Percentiles rank a stretch among this genome's conserved stretches.
These are phyloP conservation scores for Lepidium aucheri DNA, from an alignment of 345 rosid species.

Conservation along the genomic window DNA sequence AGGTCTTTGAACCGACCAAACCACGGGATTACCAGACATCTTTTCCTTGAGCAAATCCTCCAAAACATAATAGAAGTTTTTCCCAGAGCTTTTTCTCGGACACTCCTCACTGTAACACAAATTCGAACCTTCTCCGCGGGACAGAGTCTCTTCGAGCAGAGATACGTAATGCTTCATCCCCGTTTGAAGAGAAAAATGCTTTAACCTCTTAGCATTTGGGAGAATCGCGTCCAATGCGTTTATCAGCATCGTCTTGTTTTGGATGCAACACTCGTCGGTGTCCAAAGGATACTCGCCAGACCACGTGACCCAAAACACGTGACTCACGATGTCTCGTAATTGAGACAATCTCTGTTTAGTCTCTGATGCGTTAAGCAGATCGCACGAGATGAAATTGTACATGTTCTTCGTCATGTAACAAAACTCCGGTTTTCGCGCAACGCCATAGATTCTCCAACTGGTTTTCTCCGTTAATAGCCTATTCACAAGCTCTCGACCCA, in stretches of 20 bases:
- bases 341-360: constrained; percentile 37
- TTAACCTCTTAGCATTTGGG: constrained; percentile 39
- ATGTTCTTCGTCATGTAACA: constrained; percentile 22
- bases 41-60: constrained; percentile 69
- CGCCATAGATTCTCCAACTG: constrained; percentile 75
- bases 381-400: constrained; percentile 71
- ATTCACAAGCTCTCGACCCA: constrained; percentile 65
- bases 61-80: constrained; percentile 57
- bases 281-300: constrained; percentile 50
- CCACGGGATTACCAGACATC: constrained; percentile 31
- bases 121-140: constrained; percentile 5
- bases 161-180: constrained; percentile 84
- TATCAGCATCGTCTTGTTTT: constrained; percentile 58
- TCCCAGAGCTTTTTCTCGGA: constrained; percentile 34
- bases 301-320: constrained; percentile 90
- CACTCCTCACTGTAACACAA: constrained; percentile 42
- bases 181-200: constrained; percentile 75
- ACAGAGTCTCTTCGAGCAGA: constrained; percentile 23
- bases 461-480: constrained; percentile 36
- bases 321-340: constrained; percentile 47
- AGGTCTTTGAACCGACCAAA: constrained; percentile 78
- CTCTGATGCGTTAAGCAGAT: constrained; percentile 51
- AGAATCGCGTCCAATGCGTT: constrained; percentile 60
- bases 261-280: constrained; percentile 51
- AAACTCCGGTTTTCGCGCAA: constrained; percentile 56